Percentiles rank a stretch among this genome's conserved stretches.
Conservation (phyloP, 176 grass and related monocot genomes). For the Echinochloa phyllopogon region DNA sequence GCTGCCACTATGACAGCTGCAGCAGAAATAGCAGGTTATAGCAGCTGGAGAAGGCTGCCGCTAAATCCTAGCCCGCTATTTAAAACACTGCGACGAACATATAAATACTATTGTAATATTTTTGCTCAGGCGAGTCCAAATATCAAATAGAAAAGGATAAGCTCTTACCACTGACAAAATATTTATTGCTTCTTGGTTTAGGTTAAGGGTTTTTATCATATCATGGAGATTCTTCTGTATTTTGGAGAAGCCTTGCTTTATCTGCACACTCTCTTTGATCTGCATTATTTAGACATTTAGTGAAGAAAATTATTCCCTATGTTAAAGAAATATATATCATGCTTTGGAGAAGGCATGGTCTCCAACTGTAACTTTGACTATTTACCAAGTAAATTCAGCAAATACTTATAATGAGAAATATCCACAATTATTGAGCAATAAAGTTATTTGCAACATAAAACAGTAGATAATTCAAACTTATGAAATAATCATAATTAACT, state of each 20-base stretch:
- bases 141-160: background rate
- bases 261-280: slow-evolving; percentile 67
- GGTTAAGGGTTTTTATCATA: slow-evolving; percentile 70
- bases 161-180: slow-evolving; percentile 58
- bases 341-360: background rate
- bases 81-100: background rate
- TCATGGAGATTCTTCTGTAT: slow-evolving; percentile 69
- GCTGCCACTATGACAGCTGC: too few species aligned
- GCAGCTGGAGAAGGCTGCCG: too few species aligned
- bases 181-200: slow-evolving; percentile 50
- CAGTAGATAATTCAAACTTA: too few species aligned
- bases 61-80: too few species aligned
- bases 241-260: slow-evolving; percentile 58
- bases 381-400: too few species aligned
- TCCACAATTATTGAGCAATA: too few species aligned
- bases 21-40: too few species aligned
- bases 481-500: too few species aligned
- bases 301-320: background rate
- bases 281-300: slow-evolving; percentile 45
- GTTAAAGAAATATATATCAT: background rate
- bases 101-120: background rate
- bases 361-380: background rate
- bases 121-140: slow-evolving; percentile 7
- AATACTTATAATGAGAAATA: too few species aligned
- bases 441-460: too few species aligned